Evolutionary conservation across 2,329 filamentous ascomycete genomes (phyloP), one percentile per base, ranked within the genome.

Genomic region (Aspergillus fischeri): DNA sequence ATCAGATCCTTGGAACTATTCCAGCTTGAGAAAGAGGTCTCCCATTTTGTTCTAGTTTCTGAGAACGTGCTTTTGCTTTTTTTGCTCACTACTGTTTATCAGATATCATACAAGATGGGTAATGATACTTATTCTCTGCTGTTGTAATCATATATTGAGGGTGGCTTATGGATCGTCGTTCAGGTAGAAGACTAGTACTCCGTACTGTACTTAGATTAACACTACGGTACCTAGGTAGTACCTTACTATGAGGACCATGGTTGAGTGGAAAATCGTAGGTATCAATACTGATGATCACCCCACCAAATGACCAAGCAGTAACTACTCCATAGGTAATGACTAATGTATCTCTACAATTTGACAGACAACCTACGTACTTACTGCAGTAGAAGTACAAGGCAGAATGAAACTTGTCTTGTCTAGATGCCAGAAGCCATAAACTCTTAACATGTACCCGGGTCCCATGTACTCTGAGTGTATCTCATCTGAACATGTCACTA

Each of bases 1-100:
- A 63, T 57, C 56, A 59, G 44, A 11, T 47, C 44, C 24, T 24
- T 11, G 21, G 10, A 24, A 25, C 44, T 47, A 47, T 27, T 27
- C 44, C 44, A 14, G 6, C 20, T 47, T 24, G 24, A 47, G 44
- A 47, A 11, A 14, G 44, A 47, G 21, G n/a, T 1, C 6, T 47
- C 44, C 21, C n/a, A 44, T 10, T 25, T 4, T 17, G 44, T 14
- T 7, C 14, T 20, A 44, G 44, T 47, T 2, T 24, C 14, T 7
- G 3, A 25, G 44, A 47, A 47, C 44, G 44, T 47, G 44, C 44
- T 47, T 47, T 47, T 47, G 44, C 21, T 25, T 21, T 47, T 45
- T 27, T 24, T 47, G 10, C 10, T 47, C 11, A 11, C 21, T 14
- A 29, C 28, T 17, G 21, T 27, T 47, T 47, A 38, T 38, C 32